Base-by-base conservation (phyloP, 192 early-diverging fungal species). In the Linderina pennispora region DNA sequence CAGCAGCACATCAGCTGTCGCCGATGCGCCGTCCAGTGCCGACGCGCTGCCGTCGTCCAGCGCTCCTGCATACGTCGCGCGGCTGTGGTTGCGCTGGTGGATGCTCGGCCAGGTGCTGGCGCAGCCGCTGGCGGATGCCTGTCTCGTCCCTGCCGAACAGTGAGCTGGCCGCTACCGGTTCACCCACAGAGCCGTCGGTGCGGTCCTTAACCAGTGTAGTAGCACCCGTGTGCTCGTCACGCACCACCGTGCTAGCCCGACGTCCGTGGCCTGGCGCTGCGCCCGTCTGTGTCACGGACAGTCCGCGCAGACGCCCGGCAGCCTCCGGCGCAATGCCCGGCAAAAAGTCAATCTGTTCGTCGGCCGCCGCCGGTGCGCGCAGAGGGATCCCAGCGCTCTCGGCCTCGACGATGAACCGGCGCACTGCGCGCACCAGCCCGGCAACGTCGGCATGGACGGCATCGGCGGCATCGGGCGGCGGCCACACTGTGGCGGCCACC, bases 401-500 rank as follows among this genome's bases (percentile, higher is more conserved):
- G 2, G 84, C 89, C 9, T 77, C 71, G 9, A 58, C 54, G 10
- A 88, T 79, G 58, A 97, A 97, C 22, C 80, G 67, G 23, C 80
- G 79, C 4, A 94, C 86, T 8, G 85, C 66, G 11, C 77, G 60
- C 18, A 92, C 65, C 16, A 94, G 81, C 34, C 92, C 91, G 37
- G 78, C 78, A 2, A 83, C 77, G 36, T 87, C 83, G 7, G 65
- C 55, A n/a, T 84, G 76, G 70, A 95, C 85, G 11, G 84, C 87
- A 14, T 65, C 48, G 19, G 82, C 75, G 4, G 89, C 80, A 50
- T 92, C 89, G 4, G 89, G 87, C 3, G 89, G 86, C 23, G 92
- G 92, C 91, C 92, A 94, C 34, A 94, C 78, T n/a, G 85, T 84
- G 11, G 86, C 69, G 0, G 86, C 90, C 31, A 83, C 77, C 51